These are phyloP conservation scores for Tetrahymena malaccensis DNA, from an alignment of 73 alveolate genomes.

Conservation along the genomic window DNA sequence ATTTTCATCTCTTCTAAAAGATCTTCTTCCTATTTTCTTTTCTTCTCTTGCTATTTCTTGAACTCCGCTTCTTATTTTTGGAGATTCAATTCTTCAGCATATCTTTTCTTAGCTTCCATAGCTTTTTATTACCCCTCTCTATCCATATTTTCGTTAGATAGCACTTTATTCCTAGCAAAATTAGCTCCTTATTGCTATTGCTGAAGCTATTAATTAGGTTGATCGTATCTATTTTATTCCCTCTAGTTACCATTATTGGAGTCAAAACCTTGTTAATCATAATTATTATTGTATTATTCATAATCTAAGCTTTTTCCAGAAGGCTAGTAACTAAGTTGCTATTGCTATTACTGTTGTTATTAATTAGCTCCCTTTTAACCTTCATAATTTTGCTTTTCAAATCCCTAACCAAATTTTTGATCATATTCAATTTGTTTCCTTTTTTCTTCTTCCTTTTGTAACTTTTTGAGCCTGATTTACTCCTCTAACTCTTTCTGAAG, in stretches of 20 bases:
- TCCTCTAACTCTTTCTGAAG: not conserved
- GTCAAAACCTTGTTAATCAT: not conserved
- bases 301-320: not conserved
- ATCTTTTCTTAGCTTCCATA: not conserved
- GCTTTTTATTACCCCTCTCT: not conserved
- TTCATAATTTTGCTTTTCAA: not conserved
- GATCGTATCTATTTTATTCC: not conserved
- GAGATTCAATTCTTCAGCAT: not conserved
- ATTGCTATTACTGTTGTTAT: not conserved
- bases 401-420: not conserved
- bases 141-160: not conserved
- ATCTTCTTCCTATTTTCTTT: not conserved
- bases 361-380: not conserved
- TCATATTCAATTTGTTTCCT: not conserved
- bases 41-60: not conserved
- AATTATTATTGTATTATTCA: not conserved
- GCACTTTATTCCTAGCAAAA: not conserved
- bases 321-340: not conserved
- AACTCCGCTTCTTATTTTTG: not conserved
- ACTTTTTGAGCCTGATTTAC: not conserved
- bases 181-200: not conserved
- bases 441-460: not conserved
- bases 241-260: not conserved
- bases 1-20: not conserved
- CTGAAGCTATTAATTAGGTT: not conserved